Conservation (phyloP, 1,284 basidiomycete species). For the Gastroboletus turbinatus region DNA sequence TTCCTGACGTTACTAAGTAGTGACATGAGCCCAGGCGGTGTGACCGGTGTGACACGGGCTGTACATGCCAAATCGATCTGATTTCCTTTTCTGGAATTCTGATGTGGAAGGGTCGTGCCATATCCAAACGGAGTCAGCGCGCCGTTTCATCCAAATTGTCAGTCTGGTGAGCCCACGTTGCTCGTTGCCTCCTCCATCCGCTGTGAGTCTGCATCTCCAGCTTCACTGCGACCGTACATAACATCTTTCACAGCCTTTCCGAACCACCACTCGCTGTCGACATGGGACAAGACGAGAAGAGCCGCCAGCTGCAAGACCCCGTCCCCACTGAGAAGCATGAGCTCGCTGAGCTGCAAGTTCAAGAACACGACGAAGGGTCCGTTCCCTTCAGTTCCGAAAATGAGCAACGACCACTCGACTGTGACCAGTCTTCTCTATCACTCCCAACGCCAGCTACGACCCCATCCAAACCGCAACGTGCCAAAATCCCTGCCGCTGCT, state of each 20-base stretch:
- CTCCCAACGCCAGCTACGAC: conserved; percentile 29
- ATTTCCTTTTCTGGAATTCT: not conserved
- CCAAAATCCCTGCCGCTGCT: conserved; percentile 51
- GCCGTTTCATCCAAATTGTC: not conserved
- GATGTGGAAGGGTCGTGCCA: not conserved
- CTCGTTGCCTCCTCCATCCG: conserved; percentile 2
- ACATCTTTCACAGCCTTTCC: conserved; percentile 1
- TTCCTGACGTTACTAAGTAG: not conserved
- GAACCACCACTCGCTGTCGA: not conserved
- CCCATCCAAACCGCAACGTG: conserved; percentile 21
- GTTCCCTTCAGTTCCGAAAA: conserved; percentile 1
- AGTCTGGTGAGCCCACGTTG: not conserved
- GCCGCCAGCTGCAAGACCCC: not conserved
- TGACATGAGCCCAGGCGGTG: too few relatives aligned
- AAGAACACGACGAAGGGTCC: conserved; percentile 19
- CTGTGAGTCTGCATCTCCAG: conserved; percentile 9
- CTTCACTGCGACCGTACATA: not conserved
- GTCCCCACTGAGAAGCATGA: conserved; percentile 22
- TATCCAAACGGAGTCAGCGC: not conserved
- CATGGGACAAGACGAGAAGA: conserved; percentile 29
- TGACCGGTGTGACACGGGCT: not conserved
- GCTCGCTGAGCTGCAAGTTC: conserved; percentile 15
- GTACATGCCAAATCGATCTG: not conserved
- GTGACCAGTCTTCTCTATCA: conserved; percentile 3
- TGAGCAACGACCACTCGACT: conserved; percentile 1